Base-by-base conservation (phyloP, 495 filamentous ascomycete species). In the Amniculicola lignicola region DNA sequence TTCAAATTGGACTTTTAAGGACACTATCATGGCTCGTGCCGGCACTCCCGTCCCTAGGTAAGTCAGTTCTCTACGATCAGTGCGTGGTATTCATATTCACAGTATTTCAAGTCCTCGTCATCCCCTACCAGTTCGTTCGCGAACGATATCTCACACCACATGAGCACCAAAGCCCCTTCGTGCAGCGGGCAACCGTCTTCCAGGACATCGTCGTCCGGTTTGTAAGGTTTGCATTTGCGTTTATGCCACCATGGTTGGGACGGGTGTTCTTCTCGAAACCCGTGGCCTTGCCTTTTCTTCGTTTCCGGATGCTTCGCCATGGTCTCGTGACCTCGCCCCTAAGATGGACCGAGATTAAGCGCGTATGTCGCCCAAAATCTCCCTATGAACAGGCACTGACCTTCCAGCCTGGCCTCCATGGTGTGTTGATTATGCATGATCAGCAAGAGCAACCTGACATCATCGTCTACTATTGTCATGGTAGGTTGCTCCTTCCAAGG, bases 121-220 rank as follows among this genome's bases (percentile, higher is more conserved):
- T 88, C 10, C 86, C 86, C 11, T 68, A 73, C 28, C 57, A 73
- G 24, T 80, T 88, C 57, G 45, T 86, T 45, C 59, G 66, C 15
- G 81, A 87, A 40, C 74, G 82, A 51, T 81, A 80, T 56, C 65
- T 86, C 25, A 74, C 74, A 0, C 60, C 57, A 11, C 59, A 60
- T 37, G 59, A 68, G 25, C 47, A 76, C 14, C 76, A 71, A 57
- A 69, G 79, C 24, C 77, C 82, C 3, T 89, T 87, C 58, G 77
- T 84, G n/a, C 80, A 75, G 44, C 76, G 75, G 44, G 80, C 84
- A 7, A 78, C 84, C 5, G 69, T 74, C 12, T 91, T 91, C 62
- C 83, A 90, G 62, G 87, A 89, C 64, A 62, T 88, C 33, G 83
- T 88, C 15, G 75, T 89, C 50, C 73, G 84, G 29, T 89, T 83